phyloP scores from a whole-genome alignment of 2,329 filamentous ascomycete genomes.

The Myriosclerotinia scirpicola region DNA sequence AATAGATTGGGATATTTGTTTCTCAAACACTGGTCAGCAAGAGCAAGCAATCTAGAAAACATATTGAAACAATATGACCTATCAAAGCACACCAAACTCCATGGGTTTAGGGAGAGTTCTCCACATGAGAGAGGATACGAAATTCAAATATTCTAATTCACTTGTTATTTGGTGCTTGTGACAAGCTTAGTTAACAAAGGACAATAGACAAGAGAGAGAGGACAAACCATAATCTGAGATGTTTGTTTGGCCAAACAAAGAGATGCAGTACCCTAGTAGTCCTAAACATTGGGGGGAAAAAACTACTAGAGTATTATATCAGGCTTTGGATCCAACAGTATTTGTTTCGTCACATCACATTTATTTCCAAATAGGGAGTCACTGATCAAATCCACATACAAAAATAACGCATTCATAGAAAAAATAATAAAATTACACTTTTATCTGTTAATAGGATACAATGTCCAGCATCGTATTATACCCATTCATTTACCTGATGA shows the following conservation, averaged over 20 bases:
- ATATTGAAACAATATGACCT: too few species aligned
- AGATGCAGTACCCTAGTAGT: too few species aligned
- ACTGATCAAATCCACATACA: not conserved
- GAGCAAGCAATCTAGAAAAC: not conserved
- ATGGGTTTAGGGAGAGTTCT: fast-evolving
- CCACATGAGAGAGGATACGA: not conserved
- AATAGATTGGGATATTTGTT: not conserved
- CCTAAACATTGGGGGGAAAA: too few species aligned
- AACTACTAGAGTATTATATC: too few species aligned
- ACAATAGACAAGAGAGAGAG: too few species aligned
- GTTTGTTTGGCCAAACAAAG: too few species aligned
- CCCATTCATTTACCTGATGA: not conserved
- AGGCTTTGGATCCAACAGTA: too few species aligned
- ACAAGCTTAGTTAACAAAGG: too few species aligned
- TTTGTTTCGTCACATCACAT: too few species aligned
- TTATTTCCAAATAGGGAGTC: not conserved
- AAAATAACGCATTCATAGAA: not conserved
- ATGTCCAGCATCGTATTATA: not conserved
- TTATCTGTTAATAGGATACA: not conserved
- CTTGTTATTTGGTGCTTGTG: too few species aligned
- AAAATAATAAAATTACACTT: not conserved
- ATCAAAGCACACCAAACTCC: not conserved
- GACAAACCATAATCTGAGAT: too few species aligned
- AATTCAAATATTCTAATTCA: too few species aligned
- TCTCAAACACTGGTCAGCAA: not conserved